Base-by-base conservation (phyloP, 1,284 basidiomycete genomes). In the Vanrija sp. region DNA sequence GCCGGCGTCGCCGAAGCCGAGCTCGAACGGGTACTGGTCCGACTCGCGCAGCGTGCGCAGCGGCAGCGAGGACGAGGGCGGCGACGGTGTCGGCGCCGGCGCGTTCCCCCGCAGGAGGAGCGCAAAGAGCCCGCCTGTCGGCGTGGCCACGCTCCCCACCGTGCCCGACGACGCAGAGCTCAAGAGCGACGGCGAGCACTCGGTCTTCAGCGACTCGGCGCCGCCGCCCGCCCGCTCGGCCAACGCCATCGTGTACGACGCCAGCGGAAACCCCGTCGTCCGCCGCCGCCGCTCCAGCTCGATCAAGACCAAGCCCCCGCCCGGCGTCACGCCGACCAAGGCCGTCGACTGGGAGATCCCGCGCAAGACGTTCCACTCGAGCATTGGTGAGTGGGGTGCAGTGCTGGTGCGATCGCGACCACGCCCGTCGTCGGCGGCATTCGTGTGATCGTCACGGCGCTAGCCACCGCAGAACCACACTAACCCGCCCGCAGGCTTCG, bases 331-430 rank as follows among this genome's bases (percentile, higher is more conserved):
- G 14, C 72, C 73, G 12, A 64, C 58, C 8, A 75, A 73, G 58
- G 73, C 55, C 29, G 73, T 75, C n/a, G 75, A 77, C 58, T 77
- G 75, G 75, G 93, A 98, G 79, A 87, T 98, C 51, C 94, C 95
- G 2, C 81, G 94, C 65, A 98, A 98, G 77, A 77, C 85, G 15
- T 78, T 98, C 46, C 94, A 98, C 78, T 88, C 88, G 14, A 91
- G 88, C 16, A 96, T 96, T 60, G 91, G 91, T 88, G 53, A 49
- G 85, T 81, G 10, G 12, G 14, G 43, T 6, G n/a, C n/a, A n/a
- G n/a, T 28, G 28, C 7, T 6, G 28, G 28, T 28, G 28, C 28
- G 28, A 10, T 8, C 9, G 38, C 15, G 6, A 18, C 38, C 5
- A n/a, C n/a, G 38, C 38, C 9, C 18, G 14, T 8, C 18, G 10